These are phyloP conservation scores for Coelastrella sp. DNA, from an alignment of 139 green algal species.

Conservation along the genomic window DNA sequence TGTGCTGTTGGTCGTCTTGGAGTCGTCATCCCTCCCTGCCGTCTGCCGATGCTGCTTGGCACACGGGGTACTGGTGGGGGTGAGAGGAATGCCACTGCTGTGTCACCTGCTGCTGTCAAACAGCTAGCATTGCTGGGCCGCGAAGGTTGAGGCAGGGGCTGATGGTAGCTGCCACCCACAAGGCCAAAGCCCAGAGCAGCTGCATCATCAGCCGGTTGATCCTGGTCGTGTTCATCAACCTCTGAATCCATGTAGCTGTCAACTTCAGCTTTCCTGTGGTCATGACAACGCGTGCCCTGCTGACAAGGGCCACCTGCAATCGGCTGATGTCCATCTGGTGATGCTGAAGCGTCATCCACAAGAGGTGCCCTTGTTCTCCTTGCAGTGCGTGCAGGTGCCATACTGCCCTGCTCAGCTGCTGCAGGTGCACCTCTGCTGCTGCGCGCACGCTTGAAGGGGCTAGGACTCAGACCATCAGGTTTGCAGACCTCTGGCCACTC, in stretches of 20 bases:
- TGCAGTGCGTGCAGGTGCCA: not conserved
- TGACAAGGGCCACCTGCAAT: not conserved
- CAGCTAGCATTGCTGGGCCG: slow-evolving; percentile 42
- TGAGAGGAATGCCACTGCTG: slow-evolving; percentile 32
- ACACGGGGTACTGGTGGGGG: not conserved
- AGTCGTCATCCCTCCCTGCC: not conserved
- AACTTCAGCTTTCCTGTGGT: not conserved
- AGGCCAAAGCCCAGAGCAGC: not conserved
- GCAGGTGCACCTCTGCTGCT: slow-evolving; percentile 26
- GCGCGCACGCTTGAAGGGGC: slow-evolving; percentile 41
- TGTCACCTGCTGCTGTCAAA: slow-evolving; percentile 16
- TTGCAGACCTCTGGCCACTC: not conserved
- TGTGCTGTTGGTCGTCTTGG: not conserved
- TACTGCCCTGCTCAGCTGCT: slow-evolving; percentile 4
- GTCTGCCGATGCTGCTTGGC: slow-evolving; percentile 11
- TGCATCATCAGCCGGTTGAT: slow-evolving; percentile 8
- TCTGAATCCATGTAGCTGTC: slow-evolving; percentile 25
- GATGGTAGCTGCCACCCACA: not conserved
- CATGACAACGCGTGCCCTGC: not conserved
- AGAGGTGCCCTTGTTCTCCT: not conserved
- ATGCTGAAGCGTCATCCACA: not conserved
- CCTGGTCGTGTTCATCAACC: not conserved
- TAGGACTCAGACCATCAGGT: slow-evolving; percentile 34
- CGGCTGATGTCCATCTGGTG: not conserved
- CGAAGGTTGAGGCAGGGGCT: not conserved